Evolutionary conservation across 1,284 basidiomycete genomes (phyloP), one percentile per base, ranked within the genome.

Genomic region (Crucibulum cyathiforme): DNA sequence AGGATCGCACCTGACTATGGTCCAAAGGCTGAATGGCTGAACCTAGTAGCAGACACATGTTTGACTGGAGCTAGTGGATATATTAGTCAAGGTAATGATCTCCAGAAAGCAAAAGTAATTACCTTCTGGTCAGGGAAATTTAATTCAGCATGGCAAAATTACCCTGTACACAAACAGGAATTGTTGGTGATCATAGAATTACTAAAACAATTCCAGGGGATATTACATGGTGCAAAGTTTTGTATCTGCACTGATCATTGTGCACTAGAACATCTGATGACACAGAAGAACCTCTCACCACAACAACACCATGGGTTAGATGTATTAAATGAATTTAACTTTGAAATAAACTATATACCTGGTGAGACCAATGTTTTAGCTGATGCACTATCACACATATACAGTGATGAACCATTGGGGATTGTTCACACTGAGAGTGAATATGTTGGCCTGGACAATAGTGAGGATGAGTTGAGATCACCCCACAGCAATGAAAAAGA

Each of bases 161-260:
- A 77, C 58, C 64, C 68, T 10, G 68, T 75, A 2, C 74, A 77
- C 57, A 69, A 80, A 62, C 73, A 78, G 48, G 74, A 78, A 55
- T 39, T 78, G 1, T 58, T 79, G 0, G 77, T 74, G 0, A 74
- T 80, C 37, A 56, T 78, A 4, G 49, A 67, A 1, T 74, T 73
- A 0, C 58, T 77, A 6, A 64, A 69, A 39, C 73, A 74, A 54
- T 82, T 72, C 71, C 39, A 69, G 1, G 41, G 62, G 1, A 67
- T 76, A 38, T 65, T 81, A 0, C 17, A 80, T 1, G 79, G 77
- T 0, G 50, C 62, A 0, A 54, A 60, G 1, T 76, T 82, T 56
- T n/a, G 60, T 0, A 64, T 83, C 2, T 74, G 71, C 45, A 79
- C 78, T 0, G 76, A 82, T 59, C 80, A 84, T 58, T 41, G 68